These are phyloP conservation scores for Amaranthus tricolor DNA, from an alignment of 179 eudicot species.

Conservation along the genomic window DNA sequence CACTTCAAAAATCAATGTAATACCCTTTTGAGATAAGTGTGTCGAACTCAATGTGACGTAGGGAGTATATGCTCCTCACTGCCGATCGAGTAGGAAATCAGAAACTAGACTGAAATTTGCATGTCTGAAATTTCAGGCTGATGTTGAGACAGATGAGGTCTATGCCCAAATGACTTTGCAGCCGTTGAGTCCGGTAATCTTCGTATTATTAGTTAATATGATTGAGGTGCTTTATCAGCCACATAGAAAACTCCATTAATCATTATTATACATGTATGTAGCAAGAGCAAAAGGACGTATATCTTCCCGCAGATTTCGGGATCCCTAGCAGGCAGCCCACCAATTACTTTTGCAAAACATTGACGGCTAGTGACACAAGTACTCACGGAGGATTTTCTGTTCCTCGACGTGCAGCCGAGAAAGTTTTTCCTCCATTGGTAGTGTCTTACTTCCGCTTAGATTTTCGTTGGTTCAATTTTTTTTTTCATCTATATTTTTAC, in stretches of 20 bases:
- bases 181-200: conserved; percentile 76
- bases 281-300: conserved; percentile 93
- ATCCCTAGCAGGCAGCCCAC: conserved; percentile 89
- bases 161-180: conserved; percentile 97
- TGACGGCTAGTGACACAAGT: conserved; percentile 94
- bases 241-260: background rate
- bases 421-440: conserved; percentile 94
- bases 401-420: conserved; percentile 97
- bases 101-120: conserved; percentile 10
- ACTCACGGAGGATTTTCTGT: conserved; percentile 97
- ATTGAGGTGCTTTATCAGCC: background rate
- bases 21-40: too few relatives aligned
- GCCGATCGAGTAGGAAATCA: background rate
- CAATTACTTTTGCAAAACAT: conserved; percentile 87
- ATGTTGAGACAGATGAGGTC: conserved; percentile 93
- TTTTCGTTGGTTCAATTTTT: background rate
- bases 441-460: background rate
- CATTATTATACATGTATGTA: conserved; percentile 24
- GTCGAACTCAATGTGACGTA: too few relatives aligned
- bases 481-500: background rate
- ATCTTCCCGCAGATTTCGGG: conserved; percentile 87
- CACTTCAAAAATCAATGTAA: too few relatives aligned
- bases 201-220: background rate
- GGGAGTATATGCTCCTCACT: background rate
- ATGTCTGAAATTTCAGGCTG: conserved; percentile 62